phyloP scores from a whole-genome alignment of 169 alveolate species.

The Hammondia hammondi region DNA sequence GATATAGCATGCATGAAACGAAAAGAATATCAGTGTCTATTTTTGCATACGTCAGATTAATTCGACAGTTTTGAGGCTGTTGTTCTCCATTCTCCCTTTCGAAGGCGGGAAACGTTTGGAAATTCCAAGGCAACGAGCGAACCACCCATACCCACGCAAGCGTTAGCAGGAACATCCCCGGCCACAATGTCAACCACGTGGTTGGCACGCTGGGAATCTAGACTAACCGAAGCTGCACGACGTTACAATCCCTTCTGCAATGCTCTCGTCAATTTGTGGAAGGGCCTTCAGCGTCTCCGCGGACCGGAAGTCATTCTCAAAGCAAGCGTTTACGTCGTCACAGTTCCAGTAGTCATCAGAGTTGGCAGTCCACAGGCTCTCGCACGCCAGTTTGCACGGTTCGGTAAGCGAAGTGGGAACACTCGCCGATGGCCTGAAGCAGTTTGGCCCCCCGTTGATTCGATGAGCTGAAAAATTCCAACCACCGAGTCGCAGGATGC shows the following conservation, averaged over 20 bases:
- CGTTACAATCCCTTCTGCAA: background rate
- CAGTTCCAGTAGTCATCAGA: background rate
- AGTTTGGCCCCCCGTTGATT: conserved; percentile 30
- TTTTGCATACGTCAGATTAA: too few species aligned
- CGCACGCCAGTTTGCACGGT: background rate
- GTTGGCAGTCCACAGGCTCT: background rate
- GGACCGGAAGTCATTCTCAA: background rate
- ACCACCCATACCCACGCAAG: too few species aligned
- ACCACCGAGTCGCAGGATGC: too few species aligned
- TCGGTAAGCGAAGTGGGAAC: background rate
- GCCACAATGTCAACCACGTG: too few species aligned
- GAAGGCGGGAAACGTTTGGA: too few species aligned
- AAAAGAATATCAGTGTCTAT: too few species aligned
- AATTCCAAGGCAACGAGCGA: too few species aligned
- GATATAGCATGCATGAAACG: too few species aligned
- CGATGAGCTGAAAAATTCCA: background rate
- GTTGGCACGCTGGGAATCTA: too few species aligned
- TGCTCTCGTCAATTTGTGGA: background rate
- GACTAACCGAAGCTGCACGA: conserved; percentile 7
- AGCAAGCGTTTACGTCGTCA: background rate
- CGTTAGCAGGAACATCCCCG: too few species aligned
- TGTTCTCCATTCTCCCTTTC: too few species aligned
- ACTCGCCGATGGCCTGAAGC: background rate
- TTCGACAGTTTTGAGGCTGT: too few species aligned
- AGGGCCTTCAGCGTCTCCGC: background rate